These are phyloP conservation scores for Mycena albidolilacea DNA, from an alignment of 768 basidiomycete genomes.

Conservation along the genomic window DNA sequence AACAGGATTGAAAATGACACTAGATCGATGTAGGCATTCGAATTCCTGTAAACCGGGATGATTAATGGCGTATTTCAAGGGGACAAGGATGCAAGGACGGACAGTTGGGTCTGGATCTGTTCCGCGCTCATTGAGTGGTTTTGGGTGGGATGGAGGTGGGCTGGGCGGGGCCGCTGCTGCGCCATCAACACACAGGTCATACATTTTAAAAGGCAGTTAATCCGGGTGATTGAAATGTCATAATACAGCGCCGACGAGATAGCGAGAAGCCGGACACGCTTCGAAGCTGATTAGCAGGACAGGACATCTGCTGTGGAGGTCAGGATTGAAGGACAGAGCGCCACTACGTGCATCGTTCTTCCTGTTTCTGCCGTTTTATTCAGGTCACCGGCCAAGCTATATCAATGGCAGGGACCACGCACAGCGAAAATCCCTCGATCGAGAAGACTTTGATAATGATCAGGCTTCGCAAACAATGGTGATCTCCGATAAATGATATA, in stretches of 20 bases:
- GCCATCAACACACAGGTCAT: background rate
- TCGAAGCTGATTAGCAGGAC: conserved; percentile 3
- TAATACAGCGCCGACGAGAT: background rate
- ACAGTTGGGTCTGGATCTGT: conserved; percentile 28
- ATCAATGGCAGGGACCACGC: background rate
- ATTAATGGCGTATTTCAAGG: background rate
- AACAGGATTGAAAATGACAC: conserved; percentile 28
- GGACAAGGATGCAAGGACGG: background rate
- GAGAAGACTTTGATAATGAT: background rate
- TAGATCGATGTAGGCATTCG: conserved; percentile 23
- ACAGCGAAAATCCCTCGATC: background rate
- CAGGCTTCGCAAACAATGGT: background rate
- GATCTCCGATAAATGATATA: background rate
- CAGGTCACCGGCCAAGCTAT: background rate
- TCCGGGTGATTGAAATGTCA: background rate
- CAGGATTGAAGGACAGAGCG: background rate
- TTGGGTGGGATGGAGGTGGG: background rate
- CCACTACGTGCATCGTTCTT: background rate
- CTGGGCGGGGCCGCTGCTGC: background rate
- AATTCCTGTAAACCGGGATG: conserved; percentile 20
- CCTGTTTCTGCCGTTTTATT: background rate
- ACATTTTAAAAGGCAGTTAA: background rate
- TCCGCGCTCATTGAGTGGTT: conserved; percentile 17
- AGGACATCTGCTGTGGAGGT: background rate
- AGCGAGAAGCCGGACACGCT: background rate